A percentile compares a stretch with the other conserved stretches of the same genome.
These are phyloP conservation scores for Aspergillus bridgeri DNA, from an alignment of 495 filamentous ascomycete genomes.

Conservation along the genomic window DNA sequence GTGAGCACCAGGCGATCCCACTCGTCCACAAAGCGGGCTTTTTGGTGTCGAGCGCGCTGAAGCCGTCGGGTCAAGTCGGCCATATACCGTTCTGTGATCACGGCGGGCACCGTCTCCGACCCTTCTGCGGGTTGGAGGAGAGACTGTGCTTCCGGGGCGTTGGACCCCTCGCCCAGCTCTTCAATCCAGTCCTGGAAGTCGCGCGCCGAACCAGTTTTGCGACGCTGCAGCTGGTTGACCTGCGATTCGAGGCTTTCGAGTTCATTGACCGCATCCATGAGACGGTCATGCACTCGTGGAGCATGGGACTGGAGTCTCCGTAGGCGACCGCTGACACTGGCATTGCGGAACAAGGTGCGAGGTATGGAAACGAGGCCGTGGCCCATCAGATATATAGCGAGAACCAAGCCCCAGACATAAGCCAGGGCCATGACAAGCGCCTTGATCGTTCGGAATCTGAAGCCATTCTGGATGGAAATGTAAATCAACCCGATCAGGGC, in stretches of 20 bases:
- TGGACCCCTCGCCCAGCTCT: conserved; percentile 72
- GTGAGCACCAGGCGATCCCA: conserved; percentile 77
- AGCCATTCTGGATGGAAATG: conserved; percentile 73
- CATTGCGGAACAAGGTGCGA: conserved; percentile 69
- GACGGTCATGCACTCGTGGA: conserved; percentile 76
- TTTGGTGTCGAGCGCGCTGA: conserved; percentile 75
- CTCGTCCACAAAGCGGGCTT: conserved; percentile 74
- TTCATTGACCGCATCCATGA: conserved; percentile 78
- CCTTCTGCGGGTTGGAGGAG: conserved; percentile 33
- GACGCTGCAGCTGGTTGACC: conserved; percentile 68
- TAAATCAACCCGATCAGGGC: conserved; percentile 75
- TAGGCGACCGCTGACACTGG: conserved; percentile 67
- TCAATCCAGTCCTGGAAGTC: conserved; percentile 95
- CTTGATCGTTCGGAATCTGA: conserved; percentile 64
- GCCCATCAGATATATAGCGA: conserved; percentile 96
- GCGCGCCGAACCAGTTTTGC: conserved; percentile 78
- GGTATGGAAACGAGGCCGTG: conserved; percentile 93
- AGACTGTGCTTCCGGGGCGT: conserved; percentile 60
- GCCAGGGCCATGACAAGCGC: conserved; percentile 86
- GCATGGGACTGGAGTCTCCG: conserved; percentile 73
- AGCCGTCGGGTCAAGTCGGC: conserved; percentile 83
- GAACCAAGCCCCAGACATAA: conserved; percentile 85
- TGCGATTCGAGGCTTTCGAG: conserved; percentile 79
- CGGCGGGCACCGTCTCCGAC: conserved; percentile 56
- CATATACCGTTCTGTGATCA: conserved; percentile 90